Evolutionary conservation across 768 basidiomycete species (phyloP).

Genomic region (Pleurotus eryngii): DNA sequence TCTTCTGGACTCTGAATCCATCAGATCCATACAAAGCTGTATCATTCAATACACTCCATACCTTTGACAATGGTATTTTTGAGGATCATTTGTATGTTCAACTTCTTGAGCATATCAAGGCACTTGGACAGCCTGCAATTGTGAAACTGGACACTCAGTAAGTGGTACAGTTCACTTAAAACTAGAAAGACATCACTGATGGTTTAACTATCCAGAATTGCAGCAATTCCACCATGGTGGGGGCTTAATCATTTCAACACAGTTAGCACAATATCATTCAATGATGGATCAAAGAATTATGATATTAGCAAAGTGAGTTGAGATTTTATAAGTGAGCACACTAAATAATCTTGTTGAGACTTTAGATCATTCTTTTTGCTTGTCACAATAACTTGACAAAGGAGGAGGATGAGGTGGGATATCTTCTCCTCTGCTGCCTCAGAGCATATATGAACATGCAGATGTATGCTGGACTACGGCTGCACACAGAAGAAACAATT

Average conservation of each 20-base stretch:
- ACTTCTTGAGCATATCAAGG: slow-evolving; percentile 18
- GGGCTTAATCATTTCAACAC: slow-evolving; percentile 1
- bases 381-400: slow-evolving; percentile 18
- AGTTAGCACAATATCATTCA: background rate
- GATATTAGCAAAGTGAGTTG: background rate
- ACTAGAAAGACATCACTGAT: background rate
- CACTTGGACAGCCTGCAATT: slow-evolving; percentile 9
- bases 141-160: slow-evolving; percentile 23
- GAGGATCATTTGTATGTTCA: slow-evolving; percentile 27
- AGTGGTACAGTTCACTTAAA: slow-evolving; percentile 6
- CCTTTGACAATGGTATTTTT: slow-evolving; percentile 27
- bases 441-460: slow-evolving; percentile 27
- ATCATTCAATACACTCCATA: slow-evolving; percentile 38
- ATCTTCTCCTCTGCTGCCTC: slow-evolving; percentile 23
- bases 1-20: slow-evolving; percentile 32
- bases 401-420: slow-evolving; percentile 13
- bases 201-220: background rate
- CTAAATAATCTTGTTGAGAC: background rate
- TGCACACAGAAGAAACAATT: slow-evolving; percentile 27
- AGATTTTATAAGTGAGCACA: background rate
- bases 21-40: slow-evolving; percentile 31
- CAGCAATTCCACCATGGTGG: background rate
- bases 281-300: background rate
- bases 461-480: slow-evolving; percentile 23
- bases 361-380: slow-evolving; percentile 24